Evolutionary conservation across 169 alveolate species (phyloP), one percentile per base, ranked within the genome.

Genomic region (Eimeria acervulina): DNA sequence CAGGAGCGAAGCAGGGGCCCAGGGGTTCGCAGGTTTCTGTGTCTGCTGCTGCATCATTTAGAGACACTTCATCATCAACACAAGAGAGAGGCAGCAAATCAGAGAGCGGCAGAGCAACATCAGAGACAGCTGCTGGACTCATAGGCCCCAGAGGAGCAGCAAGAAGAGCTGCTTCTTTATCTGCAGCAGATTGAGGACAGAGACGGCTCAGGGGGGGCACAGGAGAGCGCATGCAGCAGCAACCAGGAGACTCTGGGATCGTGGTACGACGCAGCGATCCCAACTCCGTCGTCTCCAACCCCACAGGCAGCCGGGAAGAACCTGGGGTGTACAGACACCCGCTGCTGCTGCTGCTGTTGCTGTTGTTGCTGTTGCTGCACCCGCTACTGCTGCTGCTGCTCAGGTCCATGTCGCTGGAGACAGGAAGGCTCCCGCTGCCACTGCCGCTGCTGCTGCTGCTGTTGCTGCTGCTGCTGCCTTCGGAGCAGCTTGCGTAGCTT

Each of bases 211-310:
- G 26, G 6, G 72, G 13, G 23, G 44, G 72, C 23, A 33, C 70
- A 42, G 90, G 90, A 63, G 90, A 81, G 21, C 90, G 90, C 44
- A 36, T 81, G 90, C 90, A 81, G 47, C 90, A 81, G 90, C 90
- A 81, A 8, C 26, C 44, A 7, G 90, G 90, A n/a, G 90, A 81
- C 15, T 5, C 38, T 2, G n/a, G n/a, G n/a, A n/a, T n/a, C n/a
- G 72, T 47, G 19, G 51, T 72, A 19, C 90, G 44, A 0, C 40
- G 38, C n/a, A 51, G 26, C 12, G 44, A 5, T 28, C 19, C 42
- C n/a, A 70, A 21, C 19, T 12, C n/a, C 0, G 28, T n/a, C 19
- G 68, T n/a, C n/a, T 59, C 68, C 26, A 59, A 21, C n/a, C 21
- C 68, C 68, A 7, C 55, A 47, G 5, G 12, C 55, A 47, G 12